Evolutionary conservation across 371 early-diverging fungal species (phyloP), one percentile per base, ranked within the genome.

Genomic region (Parasitella parasitica): DNA sequence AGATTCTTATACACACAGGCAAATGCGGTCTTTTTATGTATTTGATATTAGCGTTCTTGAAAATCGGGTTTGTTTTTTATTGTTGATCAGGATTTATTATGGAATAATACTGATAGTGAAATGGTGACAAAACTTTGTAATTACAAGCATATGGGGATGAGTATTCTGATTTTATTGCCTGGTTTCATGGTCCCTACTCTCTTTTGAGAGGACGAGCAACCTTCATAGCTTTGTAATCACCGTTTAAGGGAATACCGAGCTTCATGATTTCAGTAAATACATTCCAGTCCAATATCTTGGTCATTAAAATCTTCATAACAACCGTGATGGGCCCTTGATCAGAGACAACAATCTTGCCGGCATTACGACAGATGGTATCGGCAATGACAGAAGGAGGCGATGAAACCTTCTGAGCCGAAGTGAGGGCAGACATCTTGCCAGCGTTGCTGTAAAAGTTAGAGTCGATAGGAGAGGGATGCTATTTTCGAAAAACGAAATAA

Each of bases 401-500:
- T 8, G 85, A 78, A 11, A 77, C 30, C 59, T 79, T 83, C 65
- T 78, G 80, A 22, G 76, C 76, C 11, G 74, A 71, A 18, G 64
- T 55, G n/a, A 80, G 70, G 37, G 76, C 70, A 57, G 80, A 80
- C 79, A 80, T 81, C 54, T 78, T 77, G 22, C 85, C 83, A 52
- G 81, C 84, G 43, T 85, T 85, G 36, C 73, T 67, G 64, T 83
- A 87, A 64, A 87, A 87, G 64, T 79, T 81, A 53, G 87, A 83
- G 35, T 78, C 67, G 61, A 82, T 85, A 43, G 87, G 87, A 18
- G 78, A 77, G 48, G 87, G 87, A 66, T 86, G 87, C 77, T 81
- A 66, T 30, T 39, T 3, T 12, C 1, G 48, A 16, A 13, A 32
- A 35, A 12, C 27, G 41, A 34, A 38, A n/a, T 53, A 18, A 22